Conservation (phyloP, 2,329 filamentous ascomycete species). For the Myriangium duriaei region DNA sequence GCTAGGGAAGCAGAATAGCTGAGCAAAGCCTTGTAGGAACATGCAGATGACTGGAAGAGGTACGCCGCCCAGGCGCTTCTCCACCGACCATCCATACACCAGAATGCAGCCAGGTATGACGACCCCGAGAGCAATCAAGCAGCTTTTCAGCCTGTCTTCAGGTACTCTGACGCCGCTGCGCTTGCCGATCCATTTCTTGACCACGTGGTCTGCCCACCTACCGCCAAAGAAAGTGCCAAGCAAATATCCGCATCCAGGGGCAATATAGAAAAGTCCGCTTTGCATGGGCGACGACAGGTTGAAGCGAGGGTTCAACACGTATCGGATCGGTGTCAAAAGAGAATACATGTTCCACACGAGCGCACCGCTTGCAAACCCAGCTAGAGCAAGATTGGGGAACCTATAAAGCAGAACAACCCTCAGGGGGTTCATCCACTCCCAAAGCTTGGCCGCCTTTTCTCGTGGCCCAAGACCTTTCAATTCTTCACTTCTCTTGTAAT, state of each 20-base stretch:
- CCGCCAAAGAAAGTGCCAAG: conserved; percentile 60
- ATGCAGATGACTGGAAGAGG: conserved; percentile 57
- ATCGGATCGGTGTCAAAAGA: conserved; percentile 55
- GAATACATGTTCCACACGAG: conserved; percentile 69
- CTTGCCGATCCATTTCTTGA: conserved; percentile 51
- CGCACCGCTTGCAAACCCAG: conserved; percentile 46
- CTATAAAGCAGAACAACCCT: conserved; percentile 51
- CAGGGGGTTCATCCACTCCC: conserved; percentile 54
- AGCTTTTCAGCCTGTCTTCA: conserved; percentile 54
- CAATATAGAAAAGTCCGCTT: conserved; percentile 60
- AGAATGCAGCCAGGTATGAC: conserved; percentile 51
- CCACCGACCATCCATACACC: conserved; percentile 54
- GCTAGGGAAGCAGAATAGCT: conserved; percentile 63
- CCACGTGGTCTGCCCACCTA: conserved; percentile 54
- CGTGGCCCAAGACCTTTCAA: conserved; percentile 40
- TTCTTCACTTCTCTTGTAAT: conserved; percentile 49
- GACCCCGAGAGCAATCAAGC: conserved; percentile 43
- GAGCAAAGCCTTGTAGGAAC: conserved; percentile 61
- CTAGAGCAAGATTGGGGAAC: conserved; percentile 56
- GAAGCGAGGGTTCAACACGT: conserved; percentile 64
- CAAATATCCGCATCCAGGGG: conserved; percentile 58
- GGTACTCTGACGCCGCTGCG: conserved; percentile 47
- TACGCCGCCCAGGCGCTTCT: conserved; percentile 42
- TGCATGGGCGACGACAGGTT: conserved; percentile 52
- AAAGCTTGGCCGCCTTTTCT: conserved; percentile 43